Base-by-base conservation (phyloP, 2,329 filamentous ascomycete species). In the Colletotrichum tabaci region DNA sequence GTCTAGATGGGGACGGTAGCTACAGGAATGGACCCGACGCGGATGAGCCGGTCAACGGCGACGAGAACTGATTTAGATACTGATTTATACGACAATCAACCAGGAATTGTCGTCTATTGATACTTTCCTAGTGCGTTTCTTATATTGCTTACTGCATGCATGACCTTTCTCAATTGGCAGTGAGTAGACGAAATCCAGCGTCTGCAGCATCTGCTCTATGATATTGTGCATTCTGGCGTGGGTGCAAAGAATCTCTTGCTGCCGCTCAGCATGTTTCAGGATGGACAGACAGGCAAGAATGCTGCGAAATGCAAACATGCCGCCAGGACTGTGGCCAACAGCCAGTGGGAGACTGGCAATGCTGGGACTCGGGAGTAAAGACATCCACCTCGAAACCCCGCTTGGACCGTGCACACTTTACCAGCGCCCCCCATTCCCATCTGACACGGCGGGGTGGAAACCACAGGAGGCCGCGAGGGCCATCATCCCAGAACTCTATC, bases 201-300 rank as follows among this genome's bases (percentile, higher is more conserved):
- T n/a, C 18, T 49, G 8, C n/a, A 49, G 10, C 8, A 13, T 23
- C 2, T 49, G 8, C 47, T 12, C 47, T n/a, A 10, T 35, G 30
- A 35, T 35, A 9, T 35, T 35, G 8, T 35, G 30, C 30, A 35
- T 35, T 35, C 8, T 35, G 8, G 8, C 30, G 30, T 35, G 30
- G 8, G 30, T 10, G 30, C 30, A 9, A 9, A 30, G 42, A 63
- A 38, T 67, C 40, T 63, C 26, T 62, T 52, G 57, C 60, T 62
- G 58, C 58, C 61, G 46, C 66, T 68, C 61, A 10, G n/a, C 35
- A 57, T 66, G 66, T 69, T 69, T 69, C 66, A 68, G 50, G 35
- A 40, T 30, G 40, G 44, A 12, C 60, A 52, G 35, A 58, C 23
- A 52, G 52, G 66, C 66, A 68, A 50, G 66, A 61, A 52, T 68